Evolutionary conservation across 768 basidiomycete species (phyloP).

Genomic region (Pholiota conissans): DNA sequence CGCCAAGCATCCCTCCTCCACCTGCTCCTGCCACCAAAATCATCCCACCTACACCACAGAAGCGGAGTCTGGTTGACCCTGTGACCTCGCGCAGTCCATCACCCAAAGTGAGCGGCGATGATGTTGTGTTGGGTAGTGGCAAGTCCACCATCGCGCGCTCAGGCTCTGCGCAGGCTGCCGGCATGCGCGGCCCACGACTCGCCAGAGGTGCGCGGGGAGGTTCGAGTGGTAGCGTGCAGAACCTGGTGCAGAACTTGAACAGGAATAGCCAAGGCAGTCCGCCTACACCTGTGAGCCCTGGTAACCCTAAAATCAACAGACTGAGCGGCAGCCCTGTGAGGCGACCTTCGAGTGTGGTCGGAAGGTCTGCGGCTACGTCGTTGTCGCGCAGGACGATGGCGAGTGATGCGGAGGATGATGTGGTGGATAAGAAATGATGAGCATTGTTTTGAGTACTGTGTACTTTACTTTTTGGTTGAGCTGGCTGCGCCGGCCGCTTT

Average conservation of each 20-base stretch:
- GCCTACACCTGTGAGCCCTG: constrained; percentile 23
- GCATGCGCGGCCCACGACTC: constrained; percentile 29
- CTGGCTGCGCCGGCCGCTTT: not conserved
- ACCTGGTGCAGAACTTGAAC: constrained; percentile 58
- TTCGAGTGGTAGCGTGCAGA: constrained; percentile 51
- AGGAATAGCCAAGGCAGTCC: constrained; percentile 42
- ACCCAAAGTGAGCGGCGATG: constrained; percentile 34
- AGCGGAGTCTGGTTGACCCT: constrained; percentile 30
- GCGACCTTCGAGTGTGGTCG: constrained; percentile 46
- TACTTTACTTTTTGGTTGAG: not conserved
- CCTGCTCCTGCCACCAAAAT: constrained; percentile 42
- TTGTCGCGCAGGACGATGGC: constrained; percentile 79
- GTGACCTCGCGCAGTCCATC: constrained; percentile 44
- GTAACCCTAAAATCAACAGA: constrained; percentile 43
- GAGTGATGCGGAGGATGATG: constrained; percentile 80
- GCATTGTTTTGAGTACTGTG: not conserved
- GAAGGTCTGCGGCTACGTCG: constrained; percentile 46
- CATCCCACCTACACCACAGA: constrained; percentile 54
- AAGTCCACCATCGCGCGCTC: constrained; percentile 47
- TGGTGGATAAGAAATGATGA: constrained; percentile 42
- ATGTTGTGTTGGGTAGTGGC: constrained; percentile 33
- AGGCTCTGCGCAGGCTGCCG: constrained; percentile 37
- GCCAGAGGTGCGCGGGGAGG: constrained; percentile 50
- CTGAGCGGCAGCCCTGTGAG: constrained; percentile 40
- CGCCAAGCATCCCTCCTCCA: constrained; percentile 31